Evolutionary conservation across 441 rosid species (phyloP), one percentile per base, ranked within the genome.

Genomic region (Erodium texanum): DNA sequence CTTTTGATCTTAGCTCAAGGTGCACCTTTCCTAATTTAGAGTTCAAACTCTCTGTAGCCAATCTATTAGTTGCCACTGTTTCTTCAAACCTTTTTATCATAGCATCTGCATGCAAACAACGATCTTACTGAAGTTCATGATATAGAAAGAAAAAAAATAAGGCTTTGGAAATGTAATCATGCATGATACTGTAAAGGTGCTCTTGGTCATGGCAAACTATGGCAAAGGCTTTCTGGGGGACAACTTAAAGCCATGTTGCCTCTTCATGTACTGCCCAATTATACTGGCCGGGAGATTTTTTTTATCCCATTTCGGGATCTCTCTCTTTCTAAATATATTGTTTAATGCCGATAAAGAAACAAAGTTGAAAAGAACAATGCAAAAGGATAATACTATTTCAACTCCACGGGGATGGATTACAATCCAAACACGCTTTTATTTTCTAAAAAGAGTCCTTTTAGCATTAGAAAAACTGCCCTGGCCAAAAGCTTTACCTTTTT

Each of bases 11-110:
- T 70, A 88, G 67, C 68, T 76, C 82, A 73, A 59, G 75, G 32
- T 78, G 81, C 80, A 80, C 59, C 70, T 83, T 85, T 66, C 68
- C 88, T 72, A 89, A 74, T 76, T 85, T 84, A 76, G 83, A 73
- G 73, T 83, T 88, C 73, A 91, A 73, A 74, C 74, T 77, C 77
- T 83, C 87, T 61, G 68, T 69, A 41, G 79, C 81, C 75, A 83
- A 79, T 71, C 67, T 78, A 67, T 77, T 78, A 62, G 82, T 87
- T 63, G 78, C 82, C 58, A 77, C 66, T 63, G 78, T 65, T 73
- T 77, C 83, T 83, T 85, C 93, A 80, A 75, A 68, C 66, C 78
- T 75, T 70, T 68, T 77, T 76, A 89, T 73, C 78, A 73, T 68
- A 70, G 78, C 81, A 82, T 90, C 98, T 93, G 88, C 83, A 77